phyloP scores from a whole-genome alignment of 371 early-diverging fungal species.

The Umbelopsis sp. region DNA sequence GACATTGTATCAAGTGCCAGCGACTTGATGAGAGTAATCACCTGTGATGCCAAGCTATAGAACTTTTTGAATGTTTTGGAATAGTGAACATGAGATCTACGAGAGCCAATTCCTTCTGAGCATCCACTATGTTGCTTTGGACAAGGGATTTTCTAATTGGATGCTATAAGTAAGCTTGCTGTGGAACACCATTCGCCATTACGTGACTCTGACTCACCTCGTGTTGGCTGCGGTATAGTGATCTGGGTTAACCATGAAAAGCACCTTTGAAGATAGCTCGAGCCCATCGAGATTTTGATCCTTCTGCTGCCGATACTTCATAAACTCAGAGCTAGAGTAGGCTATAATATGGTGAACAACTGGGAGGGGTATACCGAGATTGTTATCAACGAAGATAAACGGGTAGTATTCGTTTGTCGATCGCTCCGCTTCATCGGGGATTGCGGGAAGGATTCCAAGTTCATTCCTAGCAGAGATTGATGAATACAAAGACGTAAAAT shows the following conservation, averaged over 20 bases:
- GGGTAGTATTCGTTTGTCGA: constrained; percentile 29
- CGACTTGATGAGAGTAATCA: background rate
- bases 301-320: background rate
- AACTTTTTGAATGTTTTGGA: constrained; percentile 59
- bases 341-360: constrained; percentile 23
- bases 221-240: constrained; percentile 59
- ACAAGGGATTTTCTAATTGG: constrained; percentile 47
- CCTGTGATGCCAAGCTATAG: constrained; percentile 61
- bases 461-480: background rate
- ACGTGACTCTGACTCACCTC: constrained; percentile 36
- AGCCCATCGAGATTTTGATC: background rate
- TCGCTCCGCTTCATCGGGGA: background rate
- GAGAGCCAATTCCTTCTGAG: constrained; percentile 40
- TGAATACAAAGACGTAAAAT: background rate
- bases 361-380: constrained; percentile 36
- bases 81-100: constrained; percentile 55
- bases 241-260: constrained; percentile 60
- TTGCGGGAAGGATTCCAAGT: background rate
- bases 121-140: constrained; percentile 26
- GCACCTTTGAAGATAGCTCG: constrained; percentile 16
- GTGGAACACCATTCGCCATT: background rate
- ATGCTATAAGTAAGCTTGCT: background rate
- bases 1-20: background rate
- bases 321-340: constrained; percentile 31
- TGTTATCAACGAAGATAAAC: constrained; percentile 36